Conservation (phyloP, 2,329 filamentous ascomycete species). For the Curvularia eragrostidis region DNA sequence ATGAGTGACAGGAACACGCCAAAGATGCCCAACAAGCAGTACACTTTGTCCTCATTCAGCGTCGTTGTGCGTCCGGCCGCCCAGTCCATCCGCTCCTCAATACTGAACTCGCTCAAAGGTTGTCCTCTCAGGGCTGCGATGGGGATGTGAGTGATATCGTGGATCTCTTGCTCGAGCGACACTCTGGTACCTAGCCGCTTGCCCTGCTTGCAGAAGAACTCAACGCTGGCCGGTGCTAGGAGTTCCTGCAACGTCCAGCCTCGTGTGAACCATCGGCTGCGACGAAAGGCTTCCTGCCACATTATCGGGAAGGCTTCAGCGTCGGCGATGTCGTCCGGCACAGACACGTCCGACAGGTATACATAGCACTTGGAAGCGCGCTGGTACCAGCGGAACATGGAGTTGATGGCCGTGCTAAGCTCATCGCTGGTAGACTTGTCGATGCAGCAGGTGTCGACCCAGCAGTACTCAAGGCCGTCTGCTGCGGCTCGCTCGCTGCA, state of each 20-base stretch:
- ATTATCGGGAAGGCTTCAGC: slow-evolving; percentile 15
- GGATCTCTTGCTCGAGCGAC: slow-evolving; percentile 18
- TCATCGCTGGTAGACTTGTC: slow-evolving; percentile 11
- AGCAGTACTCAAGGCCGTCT: slow-evolving; percentile 12
- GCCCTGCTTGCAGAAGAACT: slow-evolving; percentile 26
- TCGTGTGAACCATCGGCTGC: too few relatives aligned
- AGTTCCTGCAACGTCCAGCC: slow-evolving; percentile 24
- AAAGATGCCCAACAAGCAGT: slow-evolving; percentile 35
- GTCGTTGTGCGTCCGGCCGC: slow-evolving; percentile 29
- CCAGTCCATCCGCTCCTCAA: slow-evolving; percentile 36
- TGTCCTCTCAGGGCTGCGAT: slow-evolving; percentile 9
- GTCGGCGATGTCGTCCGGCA: slow-evolving; percentile 10
- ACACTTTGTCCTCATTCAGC: slow-evolving; percentile 31
- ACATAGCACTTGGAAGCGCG: slow-evolving; percentile 16
- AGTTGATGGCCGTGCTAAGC: slow-evolving; percentile 13
- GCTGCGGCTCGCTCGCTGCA: slow-evolving; percentile 16
- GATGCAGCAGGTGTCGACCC: not conserved
- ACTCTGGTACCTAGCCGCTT: slow-evolving; percentile 18
- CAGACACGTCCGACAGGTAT: slow-evolving; percentile 20
- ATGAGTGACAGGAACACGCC: slow-evolving; percentile 26
- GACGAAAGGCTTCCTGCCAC: slow-evolving; percentile 15
- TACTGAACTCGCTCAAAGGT: slow-evolving; percentile 18
- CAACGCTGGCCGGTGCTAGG: slow-evolving; percentile 20
- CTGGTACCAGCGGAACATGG: slow-evolving; percentile 15
- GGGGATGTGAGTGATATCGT: slow-evolving; percentile 21